Percentiles rank a stretch among this genome's conserved stretches.
phyloP scores from a whole-genome alignment of 768 basidiomycete species.

The Mycena amicta region DNA sequence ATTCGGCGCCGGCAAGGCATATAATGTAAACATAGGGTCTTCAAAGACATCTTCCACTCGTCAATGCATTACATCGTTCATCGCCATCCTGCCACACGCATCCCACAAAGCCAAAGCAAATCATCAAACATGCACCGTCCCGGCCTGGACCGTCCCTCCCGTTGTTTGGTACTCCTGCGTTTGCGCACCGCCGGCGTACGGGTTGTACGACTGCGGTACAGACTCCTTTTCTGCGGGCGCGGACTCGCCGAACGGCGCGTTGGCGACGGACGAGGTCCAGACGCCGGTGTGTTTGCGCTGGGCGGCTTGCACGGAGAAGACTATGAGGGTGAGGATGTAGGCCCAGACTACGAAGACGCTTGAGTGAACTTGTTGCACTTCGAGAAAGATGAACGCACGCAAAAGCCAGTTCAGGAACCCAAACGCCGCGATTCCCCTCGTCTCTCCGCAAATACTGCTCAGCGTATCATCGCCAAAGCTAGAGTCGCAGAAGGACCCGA shows the following conservation, averaged over 20 bases:
- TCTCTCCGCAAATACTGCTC: conserved; percentile 29
- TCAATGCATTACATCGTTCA: no score
- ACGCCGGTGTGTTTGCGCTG: conserved; percentile 28
- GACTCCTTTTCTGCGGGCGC: not conserved
- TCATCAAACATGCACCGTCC: not conserved
- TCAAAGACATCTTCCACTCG: no score
- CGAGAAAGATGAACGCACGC: conserved; percentile 24
- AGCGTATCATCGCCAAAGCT: not conserved
- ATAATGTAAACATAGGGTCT: no score
- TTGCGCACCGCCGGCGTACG: not conserved
- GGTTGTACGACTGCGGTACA: not conserved
- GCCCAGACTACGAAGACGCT: conserved; percentile 29
- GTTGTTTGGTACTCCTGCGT: not conserved
- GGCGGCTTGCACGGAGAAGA: conserved; percentile 29
- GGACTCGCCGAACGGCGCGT: conserved; percentile 22
- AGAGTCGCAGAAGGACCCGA: not conserved
- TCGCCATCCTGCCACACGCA: no score
- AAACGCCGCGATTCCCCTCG: conserved; percentile 36
- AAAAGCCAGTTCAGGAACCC: conserved; percentile 39
- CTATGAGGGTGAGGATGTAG: conserved; percentile 30
- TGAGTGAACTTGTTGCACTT: not conserved
- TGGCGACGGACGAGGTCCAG: conserved; percentile 37
- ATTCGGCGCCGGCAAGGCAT: no score
- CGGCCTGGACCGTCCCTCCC: not conserved
- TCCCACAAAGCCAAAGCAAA: no score